Evolutionary conservation across 352 stramenopile species (phyloP).

Genomic region (Globisporangium nodosum): DNA sequence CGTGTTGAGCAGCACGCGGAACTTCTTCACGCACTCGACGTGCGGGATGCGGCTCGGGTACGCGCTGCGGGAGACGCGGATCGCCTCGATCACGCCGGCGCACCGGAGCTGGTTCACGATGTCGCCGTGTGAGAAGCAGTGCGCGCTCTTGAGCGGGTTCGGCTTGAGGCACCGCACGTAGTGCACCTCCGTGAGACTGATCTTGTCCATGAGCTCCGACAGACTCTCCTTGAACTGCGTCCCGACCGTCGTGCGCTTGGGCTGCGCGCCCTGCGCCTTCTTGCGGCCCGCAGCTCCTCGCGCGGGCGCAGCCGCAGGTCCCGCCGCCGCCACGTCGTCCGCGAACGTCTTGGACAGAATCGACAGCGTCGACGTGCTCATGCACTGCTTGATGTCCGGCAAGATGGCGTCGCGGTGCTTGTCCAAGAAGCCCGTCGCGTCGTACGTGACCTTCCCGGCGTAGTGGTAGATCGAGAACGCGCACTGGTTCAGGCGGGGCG

Average conservation of each 20-base stretch:
- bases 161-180: conserved; percentile 86
- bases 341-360: conserved; percentile 75
- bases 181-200: conserved; percentile 78
- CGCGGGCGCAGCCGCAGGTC: conserved; percentile 1
- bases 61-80: conserved; percentile 79
- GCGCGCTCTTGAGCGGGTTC: conserved; percentile 66
- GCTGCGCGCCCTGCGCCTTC: conserved; percentile 42
- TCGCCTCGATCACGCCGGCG: conserved; percentile 82
- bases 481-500: conserved; percentile 76
- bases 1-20: conserved; percentile 41
- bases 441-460: conserved; percentile 93
- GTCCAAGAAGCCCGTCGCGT: conserved; percentile 91
- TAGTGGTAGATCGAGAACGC: conserved; percentile 96
- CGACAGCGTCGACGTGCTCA: conserved; percentile 57
- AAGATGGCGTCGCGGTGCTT: conserved; percentile 95
- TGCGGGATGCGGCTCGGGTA: conserved; percentile 81
- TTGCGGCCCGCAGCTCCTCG: conserved; percentile 21
- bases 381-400: conserved; percentile 89
- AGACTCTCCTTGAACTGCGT: conserved; percentile 86
- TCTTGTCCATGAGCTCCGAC: conserved; percentile 82
- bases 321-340: conserved; percentile 21
- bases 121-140: conserved; percentile 62
- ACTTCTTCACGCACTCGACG: conserved; percentile 77
- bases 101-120: conserved; percentile 83
- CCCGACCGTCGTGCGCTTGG: conserved; percentile 67